Conservation (phyloP, 2,329 filamentous ascomycete genomes). For the Botrytis porri region DNA sequence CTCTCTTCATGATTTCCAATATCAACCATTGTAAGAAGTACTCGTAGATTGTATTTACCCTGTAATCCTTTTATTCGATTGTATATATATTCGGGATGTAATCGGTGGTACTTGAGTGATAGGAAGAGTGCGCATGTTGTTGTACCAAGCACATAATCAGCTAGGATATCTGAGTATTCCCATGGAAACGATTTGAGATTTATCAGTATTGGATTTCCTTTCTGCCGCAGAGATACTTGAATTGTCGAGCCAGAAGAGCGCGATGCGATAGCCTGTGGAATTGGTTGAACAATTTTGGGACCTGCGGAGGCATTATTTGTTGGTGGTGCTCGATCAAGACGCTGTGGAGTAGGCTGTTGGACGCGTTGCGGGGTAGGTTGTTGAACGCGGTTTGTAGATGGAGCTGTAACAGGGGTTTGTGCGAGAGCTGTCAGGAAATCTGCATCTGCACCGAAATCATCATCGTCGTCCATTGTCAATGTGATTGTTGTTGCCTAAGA, state of each 20-base stretch:
- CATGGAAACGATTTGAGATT: conserved; percentile 79
- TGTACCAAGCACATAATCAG: conserved; percentile 83
- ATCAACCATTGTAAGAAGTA: conserved; percentile 89
- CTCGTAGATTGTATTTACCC: conserved; percentile 80
- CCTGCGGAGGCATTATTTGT: conserved; percentile 35
- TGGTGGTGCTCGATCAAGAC: conserved; percentile 50
- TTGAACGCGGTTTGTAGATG: conserved; percentile 32
- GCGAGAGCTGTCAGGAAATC: conserved; percentile 56
- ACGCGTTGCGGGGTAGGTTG: conserved; percentile 42
- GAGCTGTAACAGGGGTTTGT: conserved; percentile 41
- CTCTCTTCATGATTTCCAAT: conserved; percentile 91
- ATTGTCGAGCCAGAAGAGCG: conserved; percentile 69
- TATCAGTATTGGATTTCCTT: conserved; percentile 89
- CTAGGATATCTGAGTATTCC: conserved; percentile 97
- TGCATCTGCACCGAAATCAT: conserved; percentile 54
- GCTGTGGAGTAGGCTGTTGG: conserved; percentile 52
- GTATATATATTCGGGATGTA: conserved; percentile 98
- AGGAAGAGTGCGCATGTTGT: conserved; percentile 92
- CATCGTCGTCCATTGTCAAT: conserved; percentile 46
- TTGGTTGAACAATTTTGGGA: conserved; percentile 75
- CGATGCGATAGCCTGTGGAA: conserved; percentile 76
- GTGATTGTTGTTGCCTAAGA: neutral
- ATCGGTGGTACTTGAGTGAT: conserved; percentile 92
- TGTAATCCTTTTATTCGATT: conserved; percentile 81
- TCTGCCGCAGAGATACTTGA: conserved; percentile 86